phyloP scores from a whole-genome alignment of 805 yeast species.

The Alloascoidea hylecoeti region DNA sequence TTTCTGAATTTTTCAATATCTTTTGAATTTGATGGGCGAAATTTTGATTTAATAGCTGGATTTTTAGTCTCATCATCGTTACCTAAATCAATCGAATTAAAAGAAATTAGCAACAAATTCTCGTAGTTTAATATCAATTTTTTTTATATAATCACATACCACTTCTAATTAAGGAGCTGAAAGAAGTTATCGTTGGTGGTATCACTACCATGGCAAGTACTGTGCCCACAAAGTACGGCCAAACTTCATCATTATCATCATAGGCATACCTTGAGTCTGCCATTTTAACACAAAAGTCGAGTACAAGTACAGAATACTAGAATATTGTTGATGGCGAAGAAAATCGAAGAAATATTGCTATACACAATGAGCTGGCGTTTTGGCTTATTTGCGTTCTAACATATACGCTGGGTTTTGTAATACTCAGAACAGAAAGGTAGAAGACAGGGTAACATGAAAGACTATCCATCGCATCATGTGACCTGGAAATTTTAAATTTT shows the following conservation, averaged over 20 bases:
- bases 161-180: too few species aligned
- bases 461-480: too few species aligned
- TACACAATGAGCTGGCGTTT: too few species aligned
- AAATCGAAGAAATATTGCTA: too few species aligned
- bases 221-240: conserved; percentile 86
- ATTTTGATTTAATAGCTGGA: conserved; percentile 12
- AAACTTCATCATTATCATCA: conserved; percentile 81
- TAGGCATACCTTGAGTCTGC: conserved; percentile 52
- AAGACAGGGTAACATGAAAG: too few species aligned
- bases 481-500: too few species aligned
- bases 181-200: conserved; percentile 37
- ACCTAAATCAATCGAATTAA: conserved; percentile 6
- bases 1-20: conserved; percentile 11
- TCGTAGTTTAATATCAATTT: background rate
- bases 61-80: conserved; percentile 10
- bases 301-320: too few species aligned
- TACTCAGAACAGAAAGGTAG: too few species aligned
- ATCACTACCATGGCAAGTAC: conserved; percentile 49
- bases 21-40: conserved; percentile 9
- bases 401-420: too few species aligned
- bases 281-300: too few species aligned
- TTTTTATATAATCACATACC: conserved; percentile 4
- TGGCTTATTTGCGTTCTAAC: too few species aligned
- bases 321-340: too few species aligned
- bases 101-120: conserved; percentile 1